Evolutionary conservation across 2,329 filamentous ascomycete species (phyloP), one percentile per base, ranked within the genome.

Genomic region (Pseudogymnoascus sp.): DNA sequence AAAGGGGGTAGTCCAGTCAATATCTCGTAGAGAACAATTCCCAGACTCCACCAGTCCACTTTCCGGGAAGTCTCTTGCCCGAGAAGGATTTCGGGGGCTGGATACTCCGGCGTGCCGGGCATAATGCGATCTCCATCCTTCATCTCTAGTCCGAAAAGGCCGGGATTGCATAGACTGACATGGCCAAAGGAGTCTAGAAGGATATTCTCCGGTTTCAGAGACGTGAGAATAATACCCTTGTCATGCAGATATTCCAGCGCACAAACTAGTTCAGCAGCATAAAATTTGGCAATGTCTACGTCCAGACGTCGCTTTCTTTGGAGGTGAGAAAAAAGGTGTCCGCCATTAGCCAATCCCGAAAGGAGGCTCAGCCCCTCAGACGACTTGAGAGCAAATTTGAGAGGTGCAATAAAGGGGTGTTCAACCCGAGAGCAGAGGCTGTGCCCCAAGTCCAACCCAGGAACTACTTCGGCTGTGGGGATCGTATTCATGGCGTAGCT

Each of bases 401-500:
- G 84, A 0, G 93, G 93, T 10, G 96, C 93, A 71, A 98, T 97
- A 78, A 97, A 97, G 12, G 93, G 93, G 71, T 96, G 97, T 85
- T 97, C 96, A 79, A 97, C 97, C 81, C 97, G 93, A 10, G 93
- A 92, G 31, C 92, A 93, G 40, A 97, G 83, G 6, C 93, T 96
- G 72, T 97, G 93, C 31, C 91, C 90, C 38, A 97, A 92, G 81
- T 97, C 93, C 56, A 93, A 96, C 62, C 92, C 85, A 31, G 92
- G 96, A 74, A 96, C 96, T 78, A 97, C 97, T 78, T 97, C 91
- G 63, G 92, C 91, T 78, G 97, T 97, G 71, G 92, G 90, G 72
- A 97, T 92, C 14, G 92, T 96, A 83, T 97, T 97, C 72, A 97
- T 85, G 62, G 93, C 93, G 78, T 97, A 97, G 75, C 97, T 96